phyloP scores from a whole-genome alignment of 176 grass and related monocot genomes.

The Aegilops tauschii region DNA sequence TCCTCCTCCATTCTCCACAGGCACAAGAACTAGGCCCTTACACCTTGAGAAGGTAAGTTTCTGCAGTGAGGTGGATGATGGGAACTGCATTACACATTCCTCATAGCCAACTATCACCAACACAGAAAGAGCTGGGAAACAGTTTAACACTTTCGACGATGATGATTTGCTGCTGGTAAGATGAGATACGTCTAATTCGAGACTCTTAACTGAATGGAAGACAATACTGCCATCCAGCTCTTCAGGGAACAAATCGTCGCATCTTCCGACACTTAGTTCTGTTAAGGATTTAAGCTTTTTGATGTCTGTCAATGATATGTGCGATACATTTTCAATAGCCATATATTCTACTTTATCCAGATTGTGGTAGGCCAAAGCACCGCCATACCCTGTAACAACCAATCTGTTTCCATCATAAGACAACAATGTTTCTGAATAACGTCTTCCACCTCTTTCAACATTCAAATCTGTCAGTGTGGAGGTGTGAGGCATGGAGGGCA shows the following conservation, averaged over 20 bases:
- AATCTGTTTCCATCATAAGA: no score
- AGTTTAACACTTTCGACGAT: not conserved
- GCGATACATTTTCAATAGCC: no score
- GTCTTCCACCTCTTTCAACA: not conserved
- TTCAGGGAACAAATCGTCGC: not conserved
- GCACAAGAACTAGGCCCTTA: not conserved
- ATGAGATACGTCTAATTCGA: not conserved
- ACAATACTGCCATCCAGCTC: not conserved
- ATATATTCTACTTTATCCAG: not conserved
- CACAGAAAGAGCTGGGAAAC: not conserved
- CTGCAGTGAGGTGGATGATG: not conserved
- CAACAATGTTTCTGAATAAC: no score
- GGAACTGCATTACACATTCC: not conserved
- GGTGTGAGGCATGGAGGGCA: no score
- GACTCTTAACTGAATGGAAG: not conserved
- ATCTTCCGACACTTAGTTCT: not conserved
- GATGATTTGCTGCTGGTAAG: not conserved
- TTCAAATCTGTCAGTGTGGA: no score
- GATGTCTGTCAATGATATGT: not conserved
- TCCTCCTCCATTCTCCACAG: not conserved
- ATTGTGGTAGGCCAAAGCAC: not conserved
- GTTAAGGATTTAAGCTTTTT: no score
- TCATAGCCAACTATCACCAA: not conserved
- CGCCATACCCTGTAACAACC: no score
- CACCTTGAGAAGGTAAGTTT: accelerated